Conservation (phyloP, 2,329 filamentous ascomycete species). For the Verticillium nonalfalfae region DNA sequence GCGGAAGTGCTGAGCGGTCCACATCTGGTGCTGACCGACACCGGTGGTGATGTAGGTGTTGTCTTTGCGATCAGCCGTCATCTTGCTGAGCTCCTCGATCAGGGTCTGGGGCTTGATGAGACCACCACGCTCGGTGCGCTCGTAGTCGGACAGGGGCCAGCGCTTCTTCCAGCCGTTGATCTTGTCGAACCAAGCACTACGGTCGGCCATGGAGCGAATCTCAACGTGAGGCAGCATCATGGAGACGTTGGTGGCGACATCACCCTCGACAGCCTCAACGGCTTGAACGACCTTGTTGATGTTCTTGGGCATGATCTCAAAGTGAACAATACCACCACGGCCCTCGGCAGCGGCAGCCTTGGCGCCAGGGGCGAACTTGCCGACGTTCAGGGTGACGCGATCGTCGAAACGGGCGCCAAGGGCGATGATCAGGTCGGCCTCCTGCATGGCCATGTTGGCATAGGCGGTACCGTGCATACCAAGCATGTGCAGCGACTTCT, state of each 20-base stretch:
- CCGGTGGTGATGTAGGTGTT: constrained; percentile 86
- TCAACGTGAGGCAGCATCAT: constrained; percentile 69
- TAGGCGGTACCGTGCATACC: constrained; percentile 98
- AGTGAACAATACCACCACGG: constrained; percentile 92
- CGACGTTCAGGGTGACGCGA: constrained; percentile 75
- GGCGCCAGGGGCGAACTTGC: constrained; percentile 84
- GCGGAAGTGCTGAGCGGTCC: constrained; percentile 93
- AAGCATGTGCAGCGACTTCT: constrained; percentile 95
- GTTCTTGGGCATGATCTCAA: constrained; percentile 99
- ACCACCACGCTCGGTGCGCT: constrained; percentile 67
- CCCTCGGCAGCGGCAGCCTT: constrained; percentile 78
- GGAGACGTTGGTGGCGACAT: constrained; percentile 74
- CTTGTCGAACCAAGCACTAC: constrained; percentile 82
- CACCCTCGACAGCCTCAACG: constrained; percentile 90
- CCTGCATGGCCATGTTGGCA: constrained; percentile 97
- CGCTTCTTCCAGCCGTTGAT: constrained; percentile 87
- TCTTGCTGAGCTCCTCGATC: constrained; percentile 81
- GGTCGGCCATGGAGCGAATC: constrained; percentile 52
- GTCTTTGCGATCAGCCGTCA: constrained; percentile 75
- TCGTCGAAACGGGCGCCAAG: constrained; percentile 94
- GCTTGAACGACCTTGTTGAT: constrained; percentile 99
- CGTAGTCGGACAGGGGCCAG: constrained; percentile 80
- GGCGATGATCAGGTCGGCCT: constrained; percentile 92
- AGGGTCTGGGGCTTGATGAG: constrained; percentile 92
- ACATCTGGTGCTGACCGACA: constrained; percentile 98